phyloP scores from a whole-genome alignment of 1,139 yeast genomes.

The Blastobotrys proliferans region DNA sequence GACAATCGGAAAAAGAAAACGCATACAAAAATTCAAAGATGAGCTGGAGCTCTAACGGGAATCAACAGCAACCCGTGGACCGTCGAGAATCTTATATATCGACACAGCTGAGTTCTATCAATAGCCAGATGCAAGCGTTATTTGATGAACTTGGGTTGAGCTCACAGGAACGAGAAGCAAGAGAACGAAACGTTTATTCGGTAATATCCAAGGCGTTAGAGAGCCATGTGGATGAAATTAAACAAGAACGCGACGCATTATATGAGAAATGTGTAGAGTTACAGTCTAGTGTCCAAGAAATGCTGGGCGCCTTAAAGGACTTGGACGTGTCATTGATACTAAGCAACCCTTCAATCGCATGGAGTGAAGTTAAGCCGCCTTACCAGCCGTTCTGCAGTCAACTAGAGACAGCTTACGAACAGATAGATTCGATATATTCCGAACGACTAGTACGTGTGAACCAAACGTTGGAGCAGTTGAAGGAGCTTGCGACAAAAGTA shows the following conservation, averaged over 20 bases:
- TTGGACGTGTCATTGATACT: conserved; percentile 19
- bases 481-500: conserved; percentile 18
- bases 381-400: conserved; percentile 16
- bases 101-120: conserved; percentile 30
- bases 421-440: conserved; percentile 22
- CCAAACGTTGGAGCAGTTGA: conserved; percentile 20
- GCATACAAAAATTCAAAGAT: too few relatives aligned
- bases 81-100: conserved; percentile 31
- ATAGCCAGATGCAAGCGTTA: conserved; percentile 27
- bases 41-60: too few relatives aligned
- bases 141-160: conserved; percentile 36
- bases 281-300: conserved; percentile 24
- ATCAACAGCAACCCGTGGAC: too few relatives aligned
- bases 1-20: too few relatives aligned
- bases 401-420: conserved; percentile 20
- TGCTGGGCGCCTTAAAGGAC: conserved; percentile 31
- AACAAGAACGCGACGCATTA: conserved; percentile 30
- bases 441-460: conserved; percentile 23
- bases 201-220: conserved; percentile 33
- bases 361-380: conserved; percentile 25
- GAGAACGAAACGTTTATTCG: conserved; percentile 32
- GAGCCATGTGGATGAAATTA: conserved; percentile 28
- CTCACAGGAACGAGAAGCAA: conserved; percentile 26
- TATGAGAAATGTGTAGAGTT: conserved; percentile 25
- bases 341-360: conserved; percentile 7